phyloP scores from a whole-genome alignment of 345 rosid species.

The Cochlearia excelsa region DNA sequence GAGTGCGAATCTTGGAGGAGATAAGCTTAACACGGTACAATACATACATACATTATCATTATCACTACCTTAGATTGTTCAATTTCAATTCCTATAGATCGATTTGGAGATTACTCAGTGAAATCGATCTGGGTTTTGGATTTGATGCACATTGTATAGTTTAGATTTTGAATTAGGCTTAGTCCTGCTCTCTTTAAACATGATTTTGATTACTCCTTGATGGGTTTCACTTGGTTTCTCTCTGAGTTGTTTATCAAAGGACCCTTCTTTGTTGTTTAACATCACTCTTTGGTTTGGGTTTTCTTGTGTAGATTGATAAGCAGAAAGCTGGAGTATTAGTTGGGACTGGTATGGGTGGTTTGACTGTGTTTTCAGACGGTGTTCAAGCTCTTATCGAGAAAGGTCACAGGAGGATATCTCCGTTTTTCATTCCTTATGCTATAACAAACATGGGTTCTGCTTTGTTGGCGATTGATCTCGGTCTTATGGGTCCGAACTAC shows the following conservation, averaged over 20 bases:
- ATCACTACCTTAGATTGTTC: conserved; percentile 3
- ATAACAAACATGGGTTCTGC: conserved; percentile 98
- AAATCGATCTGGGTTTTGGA: too few relatives aligned
- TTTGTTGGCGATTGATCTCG: conserved; percentile 85
- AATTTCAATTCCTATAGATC: neutral
- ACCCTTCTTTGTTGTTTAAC: too few relatives aligned
- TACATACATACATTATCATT: neutral
- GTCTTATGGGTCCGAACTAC: conserved; percentile 99
- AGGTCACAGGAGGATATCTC: conserved; percentile 83
- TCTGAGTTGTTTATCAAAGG: too few relatives aligned
- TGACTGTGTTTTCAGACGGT: conserved; percentile 82
- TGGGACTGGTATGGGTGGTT: conserved; percentile 99
- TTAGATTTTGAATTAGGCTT: too few relatives aligned
- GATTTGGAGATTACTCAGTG: too few relatives aligned
- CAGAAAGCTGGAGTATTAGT: conserved; percentile 86
- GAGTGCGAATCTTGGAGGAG: conserved; percentile 87
- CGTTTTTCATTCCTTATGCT: conserved; percentile 88
- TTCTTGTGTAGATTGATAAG: conserved; percentile 63
- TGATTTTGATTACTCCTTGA: too few relatives aligned
- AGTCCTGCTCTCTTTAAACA: neutral
- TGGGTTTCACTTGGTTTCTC: neutral
- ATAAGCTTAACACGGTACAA: conserved; percentile 57
- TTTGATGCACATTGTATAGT: too few relatives aligned
- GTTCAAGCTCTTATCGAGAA: conserved; percentile 79
- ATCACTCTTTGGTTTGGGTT: neutral